phyloP scores from a whole-genome alignment of 805 yeast genomes.

The Grigorovia yakushimaensis region DNA sequence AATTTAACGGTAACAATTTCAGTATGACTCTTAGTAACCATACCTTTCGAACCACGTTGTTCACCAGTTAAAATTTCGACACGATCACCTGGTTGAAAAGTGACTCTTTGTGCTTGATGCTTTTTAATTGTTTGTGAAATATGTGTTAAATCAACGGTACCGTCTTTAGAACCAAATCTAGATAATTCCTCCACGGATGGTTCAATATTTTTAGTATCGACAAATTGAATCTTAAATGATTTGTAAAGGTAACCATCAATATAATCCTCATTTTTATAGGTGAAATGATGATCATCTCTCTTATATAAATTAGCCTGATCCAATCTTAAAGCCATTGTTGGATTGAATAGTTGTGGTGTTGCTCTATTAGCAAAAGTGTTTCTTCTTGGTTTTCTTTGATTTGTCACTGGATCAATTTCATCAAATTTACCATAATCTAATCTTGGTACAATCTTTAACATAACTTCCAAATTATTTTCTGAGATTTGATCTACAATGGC shows the following conservation, averaged over 20 bases:
- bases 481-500: conserved; percentile 89
- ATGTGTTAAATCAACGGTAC: conserved; percentile 79
- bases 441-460: conserved; percentile 86
- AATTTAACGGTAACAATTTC: conserved; percentile 46
- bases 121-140: conserved; percentile 79
- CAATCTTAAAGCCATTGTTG: conserved; percentile 76
- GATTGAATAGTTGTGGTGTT: conserved; percentile 76
- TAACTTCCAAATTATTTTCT: conserved; percentile 92
- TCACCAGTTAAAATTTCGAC: conserved; percentile 91
- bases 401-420: conserved; percentile 42
- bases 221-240: conserved; percentile 72
- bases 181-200: conserved; percentile 88
- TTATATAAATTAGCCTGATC: conserved; percentile 67
- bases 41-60: conserved; percentile 81
- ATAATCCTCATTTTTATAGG: conserved; percentile 82
- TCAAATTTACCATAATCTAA: conserved; percentile 73
- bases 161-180: conserved; percentile 67
- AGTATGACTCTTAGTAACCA: conserved; percentile 54
- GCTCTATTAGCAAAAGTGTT: conserved; percentile 62
- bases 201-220: conserved; percentile 72
- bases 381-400: conserved; percentile 41
- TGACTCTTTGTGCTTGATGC: conserved; percentile 41
- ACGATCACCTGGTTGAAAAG: conserved; percentile 87
- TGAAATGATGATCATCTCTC: conserved; percentile 53
- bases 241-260: conserved; percentile 80